A percentile compares a stretch with the other conserved stretches of the same genome.
These are phyloP conservation scores for Aureobasidium sp. DNA, from an alignment of 2,329 filamentous ascomycete genomes.

Conservation along the genomic window DNA sequence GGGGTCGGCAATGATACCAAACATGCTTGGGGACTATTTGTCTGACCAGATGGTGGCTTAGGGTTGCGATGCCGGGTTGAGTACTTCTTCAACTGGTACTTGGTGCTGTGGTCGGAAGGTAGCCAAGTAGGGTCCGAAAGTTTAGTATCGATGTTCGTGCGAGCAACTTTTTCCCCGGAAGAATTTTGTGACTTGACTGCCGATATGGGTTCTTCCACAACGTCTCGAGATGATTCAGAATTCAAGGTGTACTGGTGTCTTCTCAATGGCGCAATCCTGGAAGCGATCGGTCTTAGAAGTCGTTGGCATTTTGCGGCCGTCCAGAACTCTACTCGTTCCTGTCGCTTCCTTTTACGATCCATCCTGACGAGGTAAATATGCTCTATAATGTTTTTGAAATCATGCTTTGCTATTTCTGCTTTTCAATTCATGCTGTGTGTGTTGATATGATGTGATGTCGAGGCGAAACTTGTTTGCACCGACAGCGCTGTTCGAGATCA, in stretches of 20 bases:
- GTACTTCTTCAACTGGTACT: neutral
- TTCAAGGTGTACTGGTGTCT: conserved; percentile 19
- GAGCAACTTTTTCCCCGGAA: neutral
- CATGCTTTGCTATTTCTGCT: neutral
- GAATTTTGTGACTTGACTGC: neutral
- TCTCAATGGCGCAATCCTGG: conserved; percentile 31
- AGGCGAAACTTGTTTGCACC: neutral
- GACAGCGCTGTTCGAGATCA: neutral
- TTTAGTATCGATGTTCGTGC: neutral
- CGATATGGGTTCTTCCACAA: neutral
- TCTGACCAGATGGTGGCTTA: neutral
- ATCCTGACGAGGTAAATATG: neutral
- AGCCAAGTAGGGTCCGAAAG: conserved; percentile 17
- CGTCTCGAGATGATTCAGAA: neutral
- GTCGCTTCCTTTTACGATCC: conserved; percentile 12
- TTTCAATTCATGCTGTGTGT: neutral
- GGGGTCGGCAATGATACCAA: conserved; percentile 12
- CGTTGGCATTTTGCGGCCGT: conserved; percentile 36
- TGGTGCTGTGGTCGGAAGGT: neutral
- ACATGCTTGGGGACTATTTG: neutral
- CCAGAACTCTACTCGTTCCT: conserved; percentile 20
- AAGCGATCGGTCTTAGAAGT: conserved; percentile 33
- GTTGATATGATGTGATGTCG: neutral
- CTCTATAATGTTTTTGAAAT: neutral
- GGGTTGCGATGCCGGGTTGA: neutral